Conservation (phyloP, 116 monocot species). For the Cymodocea nodosa region DNA sequence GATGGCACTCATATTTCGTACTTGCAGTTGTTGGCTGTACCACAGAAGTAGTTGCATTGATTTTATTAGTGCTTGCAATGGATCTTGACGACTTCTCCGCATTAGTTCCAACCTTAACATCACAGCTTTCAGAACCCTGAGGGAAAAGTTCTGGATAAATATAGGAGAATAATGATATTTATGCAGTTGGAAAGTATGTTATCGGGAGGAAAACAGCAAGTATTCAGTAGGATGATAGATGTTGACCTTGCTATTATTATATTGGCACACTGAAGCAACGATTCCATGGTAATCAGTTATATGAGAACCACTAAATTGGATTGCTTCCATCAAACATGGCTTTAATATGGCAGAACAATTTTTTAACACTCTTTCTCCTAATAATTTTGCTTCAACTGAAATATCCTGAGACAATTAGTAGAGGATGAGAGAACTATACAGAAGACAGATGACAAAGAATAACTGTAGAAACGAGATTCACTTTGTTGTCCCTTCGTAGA, state of each 20-base stretch:
- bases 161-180: not conserved
- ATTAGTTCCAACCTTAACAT: slow-evolving; percentile 26
- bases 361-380: slow-evolving; percentile 57
- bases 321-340: slow-evolving; percentile 31
- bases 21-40: not conserved
- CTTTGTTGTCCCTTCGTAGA: slow-evolving; percentile 40
- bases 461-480: slow-evolving; percentile 1
- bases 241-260: not conserved
- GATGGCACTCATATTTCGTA: not conserved
- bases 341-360: slow-evolving; percentile 42
- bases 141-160: not conserved
- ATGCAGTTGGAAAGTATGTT: not conserved
- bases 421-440: not conserved
- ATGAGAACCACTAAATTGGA: slow-evolving; percentile 17
- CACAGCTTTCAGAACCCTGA: slow-evolving; percentile 37
- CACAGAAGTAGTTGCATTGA: not conserved
- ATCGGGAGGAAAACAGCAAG: not conserved
- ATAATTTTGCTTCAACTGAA: slow-evolving; percentile 24
- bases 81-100: slow-evolving; percentile 19
- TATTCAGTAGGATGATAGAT: slow-evolving; percentile 1
- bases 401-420: slow-evolving; percentile 23
- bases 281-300: slow-evolving; percentile 35
- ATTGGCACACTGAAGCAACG: slow-evolving; percentile 38
- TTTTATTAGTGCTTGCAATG: slow-evolving; percentile 19
- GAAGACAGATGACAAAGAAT: not conserved